These are phyloP conservation scores for sorghum (Sorghum bicolor) DNA, from an alignment of 176 grass and related monocot genomes.

Conservation along the genomic window DNA sequence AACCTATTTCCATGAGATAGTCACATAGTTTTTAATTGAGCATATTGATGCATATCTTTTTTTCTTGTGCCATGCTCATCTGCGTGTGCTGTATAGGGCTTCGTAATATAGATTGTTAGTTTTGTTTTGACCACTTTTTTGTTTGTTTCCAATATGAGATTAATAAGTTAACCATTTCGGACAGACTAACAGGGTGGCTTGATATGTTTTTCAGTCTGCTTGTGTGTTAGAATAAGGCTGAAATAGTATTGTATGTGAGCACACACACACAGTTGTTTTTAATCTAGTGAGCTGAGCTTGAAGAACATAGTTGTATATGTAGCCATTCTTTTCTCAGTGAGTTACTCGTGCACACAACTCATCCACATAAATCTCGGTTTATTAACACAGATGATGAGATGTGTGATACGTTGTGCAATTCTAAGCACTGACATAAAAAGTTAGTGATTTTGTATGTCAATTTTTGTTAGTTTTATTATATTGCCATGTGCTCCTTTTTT, in stretches of 20 bases:
- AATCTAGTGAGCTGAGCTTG: neutral
- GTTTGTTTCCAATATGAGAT: neutral
- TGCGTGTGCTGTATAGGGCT: neutral
- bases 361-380: neutral
- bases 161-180: neutral
- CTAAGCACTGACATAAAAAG: neutral
- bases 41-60: neutral
- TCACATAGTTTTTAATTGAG: neutral
- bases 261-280: neutral
- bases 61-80: neutral
- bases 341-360: neutral
- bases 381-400: neutral
- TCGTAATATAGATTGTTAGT: neutral
- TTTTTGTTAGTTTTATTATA: neutral
- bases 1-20: neutral
- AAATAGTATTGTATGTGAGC: neutral
- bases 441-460: neutral
- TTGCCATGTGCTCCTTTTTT: neutral
- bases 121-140: constrained; percentile 4
- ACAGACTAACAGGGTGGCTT: neutral
- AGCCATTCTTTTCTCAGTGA: neutral
- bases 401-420: neutral
- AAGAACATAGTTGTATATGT: neutral
- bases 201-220: neutral
- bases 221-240: neutral